Base-by-base conservation (phyloP, 2,329 filamentous ascomycete species). In the Onygena corvina region DNA sequence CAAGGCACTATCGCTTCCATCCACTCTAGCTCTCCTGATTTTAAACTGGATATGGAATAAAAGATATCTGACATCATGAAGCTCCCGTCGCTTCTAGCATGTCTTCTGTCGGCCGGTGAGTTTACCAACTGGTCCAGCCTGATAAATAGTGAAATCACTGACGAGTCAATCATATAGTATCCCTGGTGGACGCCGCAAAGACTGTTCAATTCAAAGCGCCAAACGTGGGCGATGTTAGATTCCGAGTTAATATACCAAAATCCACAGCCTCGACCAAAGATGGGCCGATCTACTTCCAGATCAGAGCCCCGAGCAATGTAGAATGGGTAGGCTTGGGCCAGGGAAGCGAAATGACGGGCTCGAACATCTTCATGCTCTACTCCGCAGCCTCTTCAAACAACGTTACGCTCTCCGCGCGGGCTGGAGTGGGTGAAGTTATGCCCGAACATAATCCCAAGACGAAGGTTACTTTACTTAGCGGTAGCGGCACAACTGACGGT, bases 361-460 rank as follows among this genome's bases (percentile, higher is more conserved):
- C 77, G 4, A 77, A 78, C 59, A 79, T 81, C 42, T 79, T 80
- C 58, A 64, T 80, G 36, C 66, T 79, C 4, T 80, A 80, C 56
- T 69, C 73, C n/a, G 68, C 71, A 21, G 62, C 63, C 31, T 31
- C 42, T 12, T 69, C 63, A 33, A 69, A 62, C 36, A 79, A 78
- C 53, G 73, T 80, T 11, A 81, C 77, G 0, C 55, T 81, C 6
- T 79, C 76, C 2, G 72, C 76, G 7, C 65, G 77, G 34, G 55
- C 66, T 4, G 70, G 70, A 6, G 64, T 57, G 9, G 74, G 73
- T 4, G 59, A 76, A 27, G 52, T 48, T 2, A 54, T 65, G 53
- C 76, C 76, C 1, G 53, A 58, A 12, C 60, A 67, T 48, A 69
- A 73, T 52, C 60, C 61, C 2, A 57, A 61, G 21, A 65, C 72